Conservation (phyloP, 1,284 basidiomycete genomes). For the Rhodotorula sp. region DNA sequence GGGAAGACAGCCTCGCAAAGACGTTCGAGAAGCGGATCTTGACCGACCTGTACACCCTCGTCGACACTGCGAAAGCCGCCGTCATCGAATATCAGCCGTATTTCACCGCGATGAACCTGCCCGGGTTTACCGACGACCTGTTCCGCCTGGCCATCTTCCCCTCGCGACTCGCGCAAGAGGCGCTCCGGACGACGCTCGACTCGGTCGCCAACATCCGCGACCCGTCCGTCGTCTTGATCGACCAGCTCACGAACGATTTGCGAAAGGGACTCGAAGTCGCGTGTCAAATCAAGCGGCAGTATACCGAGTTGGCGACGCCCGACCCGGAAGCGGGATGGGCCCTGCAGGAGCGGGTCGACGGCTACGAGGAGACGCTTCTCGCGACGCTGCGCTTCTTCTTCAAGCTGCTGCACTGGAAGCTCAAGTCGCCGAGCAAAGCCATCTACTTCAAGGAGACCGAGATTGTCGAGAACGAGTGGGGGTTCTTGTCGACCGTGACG, state of each 20-base stretch:
- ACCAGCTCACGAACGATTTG: constrained; percentile 93
- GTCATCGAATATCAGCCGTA: constrained; percentile 73
- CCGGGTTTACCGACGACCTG: constrained; percentile 89
- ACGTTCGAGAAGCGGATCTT: constrained; percentile 94
- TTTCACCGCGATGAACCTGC: constrained; percentile 81
- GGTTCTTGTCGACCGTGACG: constrained; percentile 90
- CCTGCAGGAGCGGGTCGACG: constrained; percentile 62
- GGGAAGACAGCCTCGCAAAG: constrained; percentile 90
- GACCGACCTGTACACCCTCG: constrained; percentile 77
- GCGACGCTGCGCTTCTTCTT: constrained; percentile 90
- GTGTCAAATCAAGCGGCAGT: constrained; percentile 91
- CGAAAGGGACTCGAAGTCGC: constrained; percentile 88
- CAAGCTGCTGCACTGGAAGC: constrained; percentile 88
- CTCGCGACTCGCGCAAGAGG: constrained; percentile 87
- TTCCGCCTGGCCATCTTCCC: constrained; percentile 92
- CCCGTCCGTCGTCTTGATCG: constrained; percentile 84
- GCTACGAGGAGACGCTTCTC: constrained; percentile 85
- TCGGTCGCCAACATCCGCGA: constrained; percentile 87
- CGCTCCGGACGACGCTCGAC: constrained; percentile 81
- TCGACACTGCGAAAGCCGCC: constrained; percentile 81
- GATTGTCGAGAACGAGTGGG: constrained; percentile 93
- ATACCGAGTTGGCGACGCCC: constrained; percentile 78
- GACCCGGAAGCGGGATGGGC: constrained; percentile 86
- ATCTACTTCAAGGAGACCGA: constrained; percentile 98
- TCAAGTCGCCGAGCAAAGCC: constrained; percentile 86